phyloP scores from a whole-genome alignment of 352 stramenopile species.

The Phytophthora idaei region DNA sequence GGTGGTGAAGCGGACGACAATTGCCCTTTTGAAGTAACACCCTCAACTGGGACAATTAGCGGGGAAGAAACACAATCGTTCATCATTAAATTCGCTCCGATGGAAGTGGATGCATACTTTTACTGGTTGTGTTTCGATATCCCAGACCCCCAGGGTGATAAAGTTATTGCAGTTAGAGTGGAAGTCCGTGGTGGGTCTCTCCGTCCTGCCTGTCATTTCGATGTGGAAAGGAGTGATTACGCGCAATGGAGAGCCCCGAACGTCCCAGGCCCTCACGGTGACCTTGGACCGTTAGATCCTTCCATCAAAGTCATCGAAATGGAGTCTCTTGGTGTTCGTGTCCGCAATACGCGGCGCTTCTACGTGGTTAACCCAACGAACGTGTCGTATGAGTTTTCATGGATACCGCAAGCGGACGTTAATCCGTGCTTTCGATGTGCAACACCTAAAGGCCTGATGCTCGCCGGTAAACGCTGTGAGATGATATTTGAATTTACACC shows the following conservation, averaged over 20 bases:
- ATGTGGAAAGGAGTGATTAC: constrained; percentile 92
- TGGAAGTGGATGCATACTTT: constrained; percentile 90
- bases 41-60: constrained; percentile 57
- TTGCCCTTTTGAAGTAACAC: constrained; percentile 90
- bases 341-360: constrained; percentile 93
- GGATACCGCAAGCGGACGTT: constrained; percentile 76
- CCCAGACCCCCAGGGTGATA: constrained; percentile 2
- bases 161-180: constrained; percentile 41
- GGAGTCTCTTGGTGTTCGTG: constrained; percentile 88
- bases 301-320: constrained; percentile 93
- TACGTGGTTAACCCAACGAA: constrained; percentile 95
- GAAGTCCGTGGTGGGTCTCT: constrained; percentile 76
- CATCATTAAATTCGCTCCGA: constrained; percentile 86
- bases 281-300: constrained; percentile 84
- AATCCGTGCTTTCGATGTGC: constrained; percentile 90
- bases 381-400: constrained; percentile 94
- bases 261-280: constrained; percentile 80
- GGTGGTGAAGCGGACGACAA: constrained; percentile 47
- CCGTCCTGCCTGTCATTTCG: constrained; percentile 93
- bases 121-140: constrained; percentile 69
- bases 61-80: constrained; percentile 75
- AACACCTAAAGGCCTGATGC: constrained; percentile 91
- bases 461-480: constrained; percentile 92
- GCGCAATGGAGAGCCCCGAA: constrained; percentile 65
- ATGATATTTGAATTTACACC: constrained; percentile 97